These are phyloP conservation scores for Neurospora sp. DNA, from an alignment of 495 filamentous ascomycete species.

Conservation along the genomic window DNA sequence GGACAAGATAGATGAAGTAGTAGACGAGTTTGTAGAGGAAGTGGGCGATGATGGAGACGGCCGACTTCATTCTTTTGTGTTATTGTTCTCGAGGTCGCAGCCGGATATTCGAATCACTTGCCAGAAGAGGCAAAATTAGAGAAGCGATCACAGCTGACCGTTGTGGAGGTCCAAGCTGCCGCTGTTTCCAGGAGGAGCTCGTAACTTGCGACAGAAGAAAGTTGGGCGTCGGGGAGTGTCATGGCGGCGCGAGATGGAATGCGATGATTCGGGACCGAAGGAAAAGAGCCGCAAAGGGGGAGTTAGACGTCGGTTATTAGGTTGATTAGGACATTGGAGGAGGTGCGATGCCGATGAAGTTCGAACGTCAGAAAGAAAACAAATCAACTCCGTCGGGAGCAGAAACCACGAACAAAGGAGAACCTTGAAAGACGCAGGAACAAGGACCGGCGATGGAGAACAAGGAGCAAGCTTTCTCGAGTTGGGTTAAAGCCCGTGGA, in stretches of 20 bases:
- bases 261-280: not conserved
- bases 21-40: conserved; percentile 78
- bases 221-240: not conserved
- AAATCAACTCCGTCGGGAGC: not conserved
- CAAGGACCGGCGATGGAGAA: not conserved
- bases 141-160: not conserved
- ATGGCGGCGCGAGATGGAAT: conserved; percentile 3
- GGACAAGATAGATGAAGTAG: conserved; percentile 62
- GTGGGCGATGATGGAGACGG: conserved; percentile 44
- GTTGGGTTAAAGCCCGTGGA: not conserved
- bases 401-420: not conserved
- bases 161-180: not conserved
- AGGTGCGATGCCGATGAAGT: not conserved
- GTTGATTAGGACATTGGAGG: not conserved
- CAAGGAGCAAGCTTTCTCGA: not conserved
- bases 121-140: not conserved
- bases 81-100: not conserved
- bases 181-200: not conserved
- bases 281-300: not conserved
- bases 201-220: not conserved
- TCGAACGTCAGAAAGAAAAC: not conserved
- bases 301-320: not conserved
- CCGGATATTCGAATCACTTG: not conserved
- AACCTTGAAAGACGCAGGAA: not conserved
- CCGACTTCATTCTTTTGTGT: conserved; percentile 17